phyloP scores from a whole-genome alignment of 2,329 filamentous ascomycete genomes.

The Pestalotiopsis sp. region DNA sequence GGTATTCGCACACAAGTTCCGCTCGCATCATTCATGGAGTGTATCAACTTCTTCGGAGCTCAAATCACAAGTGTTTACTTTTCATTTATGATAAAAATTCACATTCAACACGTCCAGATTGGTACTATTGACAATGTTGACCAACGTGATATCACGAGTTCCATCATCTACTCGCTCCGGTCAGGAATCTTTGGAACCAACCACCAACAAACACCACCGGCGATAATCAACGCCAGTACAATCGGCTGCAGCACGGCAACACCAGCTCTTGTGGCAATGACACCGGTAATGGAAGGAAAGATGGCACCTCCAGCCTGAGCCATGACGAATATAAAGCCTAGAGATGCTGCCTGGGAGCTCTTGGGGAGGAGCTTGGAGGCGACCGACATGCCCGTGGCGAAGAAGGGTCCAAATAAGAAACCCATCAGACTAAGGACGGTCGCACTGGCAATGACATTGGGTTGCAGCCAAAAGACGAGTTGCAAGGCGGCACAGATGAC shows the following conservation, averaged over 20 bases:
- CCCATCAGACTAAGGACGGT: constrained; percentile 54
- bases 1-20: no score
- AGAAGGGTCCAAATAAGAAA: constrained; percentile 57
- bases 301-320: constrained; percentile 54
- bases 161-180: constrained; percentile 22
- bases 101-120: no score
- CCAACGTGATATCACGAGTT: not conserved
- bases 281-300: constrained; percentile 53
- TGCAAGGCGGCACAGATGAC: constrained; percentile 55
- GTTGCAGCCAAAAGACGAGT: constrained; percentile 66
- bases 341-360: constrained; percentile 47
- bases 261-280: constrained; percentile 46
- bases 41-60: no score
- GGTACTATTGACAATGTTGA: no score
- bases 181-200: constrained; percentile 35
- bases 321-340: constrained; percentile 54
- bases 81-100: no score
- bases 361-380: constrained; percentile 51
- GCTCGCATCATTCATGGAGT: no score
- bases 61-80: no score
- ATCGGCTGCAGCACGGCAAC: constrained; percentile 52
- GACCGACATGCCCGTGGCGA: constrained; percentile 56
- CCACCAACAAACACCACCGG: constrained; percentile 43
- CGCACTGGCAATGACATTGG: constrained; percentile 57
- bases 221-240: constrained; percentile 45